These are phyloP conservation scores for Podospora fimiseda DNA, from an alignment of 495 filamentous ascomycete genomes.

Conservation along the genomic window DNA sequence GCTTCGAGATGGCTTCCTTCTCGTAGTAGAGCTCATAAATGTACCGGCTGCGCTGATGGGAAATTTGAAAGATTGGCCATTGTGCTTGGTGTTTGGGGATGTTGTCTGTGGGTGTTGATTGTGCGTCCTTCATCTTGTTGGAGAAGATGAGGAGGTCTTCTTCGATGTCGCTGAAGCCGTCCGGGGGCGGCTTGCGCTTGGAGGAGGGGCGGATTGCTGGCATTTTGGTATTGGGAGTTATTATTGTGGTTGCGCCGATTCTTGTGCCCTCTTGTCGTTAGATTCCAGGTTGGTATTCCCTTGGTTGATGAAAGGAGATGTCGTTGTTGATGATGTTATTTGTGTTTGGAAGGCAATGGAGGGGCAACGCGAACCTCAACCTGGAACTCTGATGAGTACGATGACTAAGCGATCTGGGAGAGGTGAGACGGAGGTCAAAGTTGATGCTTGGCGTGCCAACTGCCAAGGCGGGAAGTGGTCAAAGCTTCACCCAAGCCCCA, in stretches of 20 bases:
- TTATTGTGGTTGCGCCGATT: slow-evolving; percentile 2
- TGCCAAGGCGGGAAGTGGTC: slow-evolving; percentile 8
- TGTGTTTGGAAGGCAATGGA: too few relatives aligned
- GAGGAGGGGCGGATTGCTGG: slow-evolving; percentile 73
- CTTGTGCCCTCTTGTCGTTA: too few relatives aligned
- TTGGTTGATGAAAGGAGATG: too few relatives aligned
- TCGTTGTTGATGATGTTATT: too few relatives aligned
- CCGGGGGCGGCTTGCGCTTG: slow-evolving; percentile 85
- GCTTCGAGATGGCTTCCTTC: slow-evolving; percentile 87
- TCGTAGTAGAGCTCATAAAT: slow-evolving; percentile 98
- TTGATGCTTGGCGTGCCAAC: background rate
- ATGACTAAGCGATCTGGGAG: too few relatives aligned
- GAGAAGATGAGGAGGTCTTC: slow-evolving; percentile 91
- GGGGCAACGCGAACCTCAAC: too few relatives aligned
- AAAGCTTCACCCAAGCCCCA: slow-evolving; percentile 14
- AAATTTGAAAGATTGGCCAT: slow-evolving; percentile 97
- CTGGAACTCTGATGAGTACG: too few relatives aligned
- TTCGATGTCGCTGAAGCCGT: slow-evolving; percentile 93
- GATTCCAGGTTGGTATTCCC: too few relatives aligned
- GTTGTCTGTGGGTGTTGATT: slow-evolving; percentile 56
- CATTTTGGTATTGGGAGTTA: slow-evolving; percentile 39
- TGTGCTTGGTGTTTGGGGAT: slow-evolving; percentile 71
- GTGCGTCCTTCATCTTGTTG: slow-evolving; percentile 99
- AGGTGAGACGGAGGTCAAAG: background rate
- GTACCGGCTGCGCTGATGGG: slow-evolving; percentile 86